phyloP scores from a whole-genome alignment of 2,329 filamentous ascomycete species.

The Fusarium illudens region DNA sequence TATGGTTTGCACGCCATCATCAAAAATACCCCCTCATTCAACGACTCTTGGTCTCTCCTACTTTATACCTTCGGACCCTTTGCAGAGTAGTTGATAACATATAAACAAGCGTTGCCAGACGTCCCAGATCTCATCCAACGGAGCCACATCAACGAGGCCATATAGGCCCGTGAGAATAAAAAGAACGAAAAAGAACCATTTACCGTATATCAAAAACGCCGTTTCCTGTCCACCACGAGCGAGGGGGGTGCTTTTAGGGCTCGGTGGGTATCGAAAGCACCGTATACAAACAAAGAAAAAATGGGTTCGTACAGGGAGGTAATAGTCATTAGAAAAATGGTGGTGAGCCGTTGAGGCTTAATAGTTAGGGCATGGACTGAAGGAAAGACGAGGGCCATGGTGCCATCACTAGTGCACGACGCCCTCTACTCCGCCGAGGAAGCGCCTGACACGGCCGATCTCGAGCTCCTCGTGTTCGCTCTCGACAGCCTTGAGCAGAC shows the following conservation, averaged over 20 bases:
- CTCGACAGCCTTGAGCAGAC: constrained; percentile 85
- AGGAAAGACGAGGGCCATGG: neutral
- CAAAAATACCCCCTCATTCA: constrained; percentile 8
- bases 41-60: neutral
- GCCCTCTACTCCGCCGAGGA: constrained; percentile 80
- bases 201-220: constrained; percentile 24
- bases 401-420: constrained; percentile 53
- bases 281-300: constrained; percentile 25
- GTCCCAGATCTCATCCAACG: constrained; percentile 20
- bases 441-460: constrained; percentile 78
- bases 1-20: constrained; percentile 24
- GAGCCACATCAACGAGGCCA: constrained; percentile 1
- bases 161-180: neutral
- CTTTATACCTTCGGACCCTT: constrained; percentile 6
- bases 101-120: constrained; percentile 1
- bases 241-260: constrained; percentile 28
- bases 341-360: neutral
- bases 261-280: constrained; percentile 42
- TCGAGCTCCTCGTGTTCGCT: constrained; percentile 83
- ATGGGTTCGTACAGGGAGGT: constrained; percentile 21
- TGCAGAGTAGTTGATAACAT: neutral
- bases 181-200: constrained; percentile 5
- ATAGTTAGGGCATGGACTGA: neutral
- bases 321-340: constrained; percentile 32
- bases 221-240: constrained; percentile 36